These are phyloP conservation scores for Aspergillus mulundensis DNA, from an alignment of 495 filamentous ascomycete species.

Conservation along the genomic window DNA sequence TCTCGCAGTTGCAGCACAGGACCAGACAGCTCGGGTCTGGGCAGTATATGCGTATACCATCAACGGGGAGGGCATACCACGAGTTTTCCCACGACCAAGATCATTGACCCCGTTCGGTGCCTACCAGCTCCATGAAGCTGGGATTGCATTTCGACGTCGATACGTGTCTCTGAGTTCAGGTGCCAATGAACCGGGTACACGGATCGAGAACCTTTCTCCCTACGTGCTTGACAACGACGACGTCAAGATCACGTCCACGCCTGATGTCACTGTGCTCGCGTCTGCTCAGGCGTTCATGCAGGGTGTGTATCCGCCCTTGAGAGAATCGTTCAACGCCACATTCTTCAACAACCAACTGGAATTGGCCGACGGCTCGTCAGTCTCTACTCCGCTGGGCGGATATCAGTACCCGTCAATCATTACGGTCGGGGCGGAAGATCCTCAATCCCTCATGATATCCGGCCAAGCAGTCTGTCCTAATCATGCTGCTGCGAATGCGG, in stretches of 20 bases:
- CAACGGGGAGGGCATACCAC: constrained; percentile 71
- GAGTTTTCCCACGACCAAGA: constrained; percentile 43
- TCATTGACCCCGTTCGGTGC: constrained; percentile 66
- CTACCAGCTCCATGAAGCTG: constrained; percentile 58
- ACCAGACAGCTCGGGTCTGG: constrained; percentile 53
- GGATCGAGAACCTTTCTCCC: constrained; percentile 40
- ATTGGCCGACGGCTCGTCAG: constrained; percentile 56
- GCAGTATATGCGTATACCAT: constrained; percentile 68
- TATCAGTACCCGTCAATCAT: constrained; percentile 71
- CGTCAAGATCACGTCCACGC: constrained; percentile 40
- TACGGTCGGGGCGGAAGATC: constrained; percentile 45
- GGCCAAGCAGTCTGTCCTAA: constrained; percentile 54
- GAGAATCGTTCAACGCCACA: constrained; percentile 26
- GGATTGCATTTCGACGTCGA: constrained; percentile 54
- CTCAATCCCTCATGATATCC: constrained; percentile 54
- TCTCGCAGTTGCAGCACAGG: constrained; percentile 23
- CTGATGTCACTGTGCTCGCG: constrained; percentile 47
- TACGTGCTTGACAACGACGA: constrained; percentile 44
- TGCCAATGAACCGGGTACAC: constrained; percentile 30
- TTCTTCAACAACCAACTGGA: not conserved
- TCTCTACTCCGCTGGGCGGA: constrained; percentile 59
- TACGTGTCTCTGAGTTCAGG: constrained; percentile 48
- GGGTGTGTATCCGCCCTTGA: constrained; percentile 72
- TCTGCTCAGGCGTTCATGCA: constrained; percentile 76
- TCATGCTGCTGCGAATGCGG: constrained; percentile 30